A percentile compares a stretch with the other conserved stretches of the same genome.
These are phyloP conservation scores for Mycena vitilis DNA, from an alignment of 768 basidiomycete genomes.

Conservation along the genomic window DNA sequence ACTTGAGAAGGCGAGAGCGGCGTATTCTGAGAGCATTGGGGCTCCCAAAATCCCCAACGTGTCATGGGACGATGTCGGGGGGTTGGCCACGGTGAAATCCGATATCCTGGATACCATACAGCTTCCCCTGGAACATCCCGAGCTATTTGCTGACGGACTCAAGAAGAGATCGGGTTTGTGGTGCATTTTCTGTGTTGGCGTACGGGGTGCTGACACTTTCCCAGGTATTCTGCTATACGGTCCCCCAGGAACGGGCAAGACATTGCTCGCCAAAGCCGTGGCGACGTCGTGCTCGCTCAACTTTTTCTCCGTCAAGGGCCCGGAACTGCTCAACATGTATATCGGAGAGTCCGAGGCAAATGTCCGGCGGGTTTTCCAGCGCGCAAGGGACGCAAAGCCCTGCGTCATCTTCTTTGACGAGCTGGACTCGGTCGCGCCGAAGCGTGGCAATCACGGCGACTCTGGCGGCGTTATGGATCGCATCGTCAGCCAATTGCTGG, in stretches of 20 bases:
- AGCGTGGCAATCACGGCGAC: conserved; percentile 94
- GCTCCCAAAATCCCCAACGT: conserved; percentile 96
- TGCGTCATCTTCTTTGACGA: conserved; percentile 99
- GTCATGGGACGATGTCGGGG: conserved; percentile 98
- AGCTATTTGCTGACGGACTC: conserved; percentile 88
- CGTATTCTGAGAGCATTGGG: conserved; percentile 94
- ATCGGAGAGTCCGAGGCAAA: conserved; percentile 99
- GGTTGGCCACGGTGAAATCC: conserved; percentile 84
- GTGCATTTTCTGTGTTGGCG: not conserved
- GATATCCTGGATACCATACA: conserved; percentile 98
- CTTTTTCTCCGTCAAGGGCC: conserved; percentile 97
- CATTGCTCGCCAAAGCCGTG: conserved; percentile 94
- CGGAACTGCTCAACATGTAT: conserved; percentile 97
- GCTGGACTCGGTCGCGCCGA: conserved; percentile 93
- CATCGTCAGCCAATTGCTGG: conserved; percentile 93
- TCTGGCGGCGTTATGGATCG: conserved; percentile 99
- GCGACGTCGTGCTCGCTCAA: conserved; percentile 95
- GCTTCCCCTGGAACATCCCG: conserved; percentile 89
- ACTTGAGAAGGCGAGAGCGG: conserved; percentile 74
- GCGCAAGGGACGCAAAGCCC: conserved; percentile 90
- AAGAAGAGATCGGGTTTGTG: conserved; percentile 93
- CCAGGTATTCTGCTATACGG: conserved; percentile 92
- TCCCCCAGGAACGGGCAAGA: conserved; percentile 96
- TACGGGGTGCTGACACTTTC: conserved; percentile 1
- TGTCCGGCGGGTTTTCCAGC: conserved; percentile 91